Evolutionary conservation across 768 basidiomycete genomes (phyloP).

Genomic region (Lactifluus pinguis): DNA sequence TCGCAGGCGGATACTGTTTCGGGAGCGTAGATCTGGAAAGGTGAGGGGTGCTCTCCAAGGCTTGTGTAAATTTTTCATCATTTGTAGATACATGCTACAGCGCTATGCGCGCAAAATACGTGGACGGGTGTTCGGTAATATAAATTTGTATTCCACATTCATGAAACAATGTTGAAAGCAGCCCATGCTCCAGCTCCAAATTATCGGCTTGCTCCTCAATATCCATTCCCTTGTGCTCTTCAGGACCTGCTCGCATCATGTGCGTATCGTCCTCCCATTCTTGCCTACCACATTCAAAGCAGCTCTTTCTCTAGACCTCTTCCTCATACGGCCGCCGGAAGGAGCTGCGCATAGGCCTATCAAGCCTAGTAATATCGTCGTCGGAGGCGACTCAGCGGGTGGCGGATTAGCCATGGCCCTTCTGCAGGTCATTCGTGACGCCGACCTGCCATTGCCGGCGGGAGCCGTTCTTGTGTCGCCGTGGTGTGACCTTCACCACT

Average conservation of each 20-base stretch:
- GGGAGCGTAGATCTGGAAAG: conserved; percentile 76
- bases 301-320: conserved; percentile 51
- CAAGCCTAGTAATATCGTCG: conserved; percentile 68
- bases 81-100: conserved; percentile 58
- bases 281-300: neutral
- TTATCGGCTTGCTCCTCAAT: conserved; percentile 86
- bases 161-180: neutral
- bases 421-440: conserved; percentile 81
- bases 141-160: neutral
- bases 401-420: conserved; percentile 79
- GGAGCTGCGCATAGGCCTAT: conserved; percentile 71
- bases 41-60: conserved; percentile 25
- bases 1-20: conserved; percentile 68
- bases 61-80: neutral
- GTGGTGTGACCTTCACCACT: conserved; percentile 88
- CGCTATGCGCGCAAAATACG: conserved; percentile 87
- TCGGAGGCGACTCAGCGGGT: conserved; percentile 93
- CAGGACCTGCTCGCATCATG: conserved; percentile 88
- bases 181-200: conserved; percentile 46
- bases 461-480: conserved; percentile 88
- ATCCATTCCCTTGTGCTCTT: conserved; percentile 88
- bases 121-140: conserved; percentile 72
- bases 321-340: conserved; percentile 82
- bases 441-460: conserved; percentile 73
- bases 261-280: conserved; percentile 26